Base-by-base conservation (phyloP, 306 rosid species). In the Gynostemma pentaphyllum region DNA sequence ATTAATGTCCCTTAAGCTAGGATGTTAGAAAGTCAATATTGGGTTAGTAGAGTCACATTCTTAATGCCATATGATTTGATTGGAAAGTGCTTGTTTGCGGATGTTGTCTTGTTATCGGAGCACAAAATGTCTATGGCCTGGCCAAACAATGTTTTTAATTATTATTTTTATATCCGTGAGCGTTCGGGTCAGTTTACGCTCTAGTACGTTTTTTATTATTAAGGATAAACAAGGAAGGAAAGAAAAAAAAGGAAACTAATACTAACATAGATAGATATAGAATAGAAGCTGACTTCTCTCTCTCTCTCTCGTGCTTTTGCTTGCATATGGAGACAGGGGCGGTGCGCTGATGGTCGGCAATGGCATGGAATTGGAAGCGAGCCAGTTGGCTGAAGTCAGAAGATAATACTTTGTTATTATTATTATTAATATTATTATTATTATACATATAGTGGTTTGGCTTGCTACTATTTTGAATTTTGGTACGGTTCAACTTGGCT, bases 31-130 rank as follows among this genome's bases (percentile, higher is more conserved):
- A 61, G 66, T 61, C 50, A 61, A 39, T 22, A 37, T 42, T 14
- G 29, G 19, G 21, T 24, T 5, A 44, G 37, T 32, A 36, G 29
- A 29, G 64, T 61, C 66, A 21, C 18, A 5, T 39, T 60, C 40
- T 28, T 14, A 22, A 24, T 60, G 66, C 34, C 66, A 41, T n/a
- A n/a, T 61, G 66, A 61, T 40, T n/a, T 61, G 66, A 61, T 39
- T 19, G 49, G 66, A 39, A 39, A 60, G 48, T 60, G 47, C 49
- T 6, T 26, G 49, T 41, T 32, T 40, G 21, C 24, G 62, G 62
- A 55, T 60, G 36, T 14, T 40, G 66, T 34, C 63, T 56, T 56
- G 27, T 55, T 32, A 15, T 13, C 22, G 12, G 27, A 47, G 52
- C 34, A 12, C 26, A 55, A 21, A 55, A 16, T 28, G 18, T 18